Conservation (phyloP, 257 asterid genomes). For the Forsythia suspensa region DNA sequence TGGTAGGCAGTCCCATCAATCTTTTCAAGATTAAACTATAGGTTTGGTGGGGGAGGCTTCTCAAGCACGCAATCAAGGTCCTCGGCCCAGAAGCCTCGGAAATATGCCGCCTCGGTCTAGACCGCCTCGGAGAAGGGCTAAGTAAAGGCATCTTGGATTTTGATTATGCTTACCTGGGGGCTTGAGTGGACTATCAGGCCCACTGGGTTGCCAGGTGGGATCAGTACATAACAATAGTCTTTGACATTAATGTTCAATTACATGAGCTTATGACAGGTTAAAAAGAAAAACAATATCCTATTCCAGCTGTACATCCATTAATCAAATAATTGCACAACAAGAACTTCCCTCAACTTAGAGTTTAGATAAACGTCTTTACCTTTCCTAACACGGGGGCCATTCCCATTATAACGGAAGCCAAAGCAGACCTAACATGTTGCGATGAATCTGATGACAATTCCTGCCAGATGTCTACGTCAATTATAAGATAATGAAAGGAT, state of each 20-base stretch:
- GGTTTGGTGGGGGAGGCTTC: too few relatives aligned
- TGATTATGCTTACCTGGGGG: too few relatives aligned
- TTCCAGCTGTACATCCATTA: neutral
- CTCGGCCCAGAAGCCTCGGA: too few relatives aligned
- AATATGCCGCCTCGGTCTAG: too few relatives aligned
- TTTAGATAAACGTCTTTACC: conserved; percentile 36
- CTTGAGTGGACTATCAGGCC: too few relatives aligned
- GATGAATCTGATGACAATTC: conserved; percentile 93
- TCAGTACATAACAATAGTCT: too few relatives aligned
- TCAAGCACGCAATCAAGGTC: too few relatives aligned
- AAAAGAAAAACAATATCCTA: neutral
- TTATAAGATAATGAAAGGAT: conserved; percentile 15
- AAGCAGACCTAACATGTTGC: conserved; percentile 90
- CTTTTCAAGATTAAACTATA: too few relatives aligned
- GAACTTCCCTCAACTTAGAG: conserved; percentile 4
- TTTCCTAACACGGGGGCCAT: conserved; percentile 94
- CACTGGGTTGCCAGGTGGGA: too few relatives aligned
- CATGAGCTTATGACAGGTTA: neutral
- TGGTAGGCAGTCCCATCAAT: too few relatives aligned
- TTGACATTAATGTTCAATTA: neutral
- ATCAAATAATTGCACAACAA: neutral
- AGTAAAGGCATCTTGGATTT: too few relatives aligned
- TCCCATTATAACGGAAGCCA: conserved; percentile 97
- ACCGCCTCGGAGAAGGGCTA: too few relatives aligned
- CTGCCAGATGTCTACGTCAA: conserved; percentile 38